A percentile compares a stretch with the other conserved stretches of the same genome.
Conservation (phyloP, 306 rosid species). For the Potentilla sterilis region DNA sequence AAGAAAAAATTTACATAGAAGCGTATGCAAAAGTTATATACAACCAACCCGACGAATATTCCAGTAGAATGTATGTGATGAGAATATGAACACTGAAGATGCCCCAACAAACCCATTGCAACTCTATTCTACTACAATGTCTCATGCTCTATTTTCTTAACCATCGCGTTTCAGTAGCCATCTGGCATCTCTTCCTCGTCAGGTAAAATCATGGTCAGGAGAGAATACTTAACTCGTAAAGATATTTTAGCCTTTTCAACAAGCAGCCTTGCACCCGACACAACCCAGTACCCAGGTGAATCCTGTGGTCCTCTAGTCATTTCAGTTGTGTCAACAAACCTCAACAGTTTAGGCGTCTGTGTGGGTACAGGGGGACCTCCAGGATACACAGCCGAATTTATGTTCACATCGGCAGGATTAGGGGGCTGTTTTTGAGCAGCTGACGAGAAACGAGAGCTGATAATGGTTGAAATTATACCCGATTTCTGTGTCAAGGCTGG, state of each 20-base stretch:
- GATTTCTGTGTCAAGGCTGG: slow-evolving; percentile 75
- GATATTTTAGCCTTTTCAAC: slow-evolving; percentile 81
- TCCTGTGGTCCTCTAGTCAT: slow-evolving; percentile 95
- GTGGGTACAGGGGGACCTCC: slow-evolving; percentile 79
- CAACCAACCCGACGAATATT: slow-evolving; percentile 31
- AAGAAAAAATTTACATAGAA: slow-evolving; percentile 40
- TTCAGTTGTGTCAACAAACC: slow-evolving; percentile 84
- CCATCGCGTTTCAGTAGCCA: not conserved
- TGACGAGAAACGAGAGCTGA: slow-evolving; percentile 65
- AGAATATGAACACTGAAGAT: slow-evolving; percentile 22
- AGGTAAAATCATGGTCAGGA: slow-evolving; percentile 52
- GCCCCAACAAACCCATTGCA: not conserved
- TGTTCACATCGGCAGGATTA: slow-evolving; percentile 56
- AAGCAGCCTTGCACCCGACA: slow-evolving; percentile 73
- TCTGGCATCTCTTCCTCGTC: slow-evolving; percentile 53
- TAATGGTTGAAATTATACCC: slow-evolving; percentile 71
- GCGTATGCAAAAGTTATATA: slow-evolving; percentile 39
- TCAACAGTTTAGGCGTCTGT: slow-evolving; percentile 67
- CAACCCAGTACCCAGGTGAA: slow-evolving; percentile 86
- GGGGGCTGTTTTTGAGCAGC: slow-evolving; percentile 57
- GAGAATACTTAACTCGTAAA: slow-evolving; percentile 73
- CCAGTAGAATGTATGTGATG: slow-evolving; percentile 3
- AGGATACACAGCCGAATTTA: slow-evolving; percentile 84
- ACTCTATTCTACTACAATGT: not conserved
- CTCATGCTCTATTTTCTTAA: not conserved